Evolutionary conservation across 257 asterid genomes (phyloP), one percentile per base, ranked within the genome.

Genomic region (Agastache rugosa): DNA sequence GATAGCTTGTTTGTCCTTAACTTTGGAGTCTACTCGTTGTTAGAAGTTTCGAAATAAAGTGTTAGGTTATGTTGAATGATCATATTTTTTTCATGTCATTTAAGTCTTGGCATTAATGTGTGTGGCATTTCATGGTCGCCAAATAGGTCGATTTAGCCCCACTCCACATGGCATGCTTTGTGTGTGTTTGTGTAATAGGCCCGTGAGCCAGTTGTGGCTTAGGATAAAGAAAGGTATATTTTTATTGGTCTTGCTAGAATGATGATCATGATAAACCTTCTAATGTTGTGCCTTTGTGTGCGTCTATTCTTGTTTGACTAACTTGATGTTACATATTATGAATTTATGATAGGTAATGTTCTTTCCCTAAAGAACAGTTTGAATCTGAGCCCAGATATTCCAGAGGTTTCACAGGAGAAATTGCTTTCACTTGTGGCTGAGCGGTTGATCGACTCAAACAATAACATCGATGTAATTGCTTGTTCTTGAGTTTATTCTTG

Each of bases 351-450:
- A 94, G 99, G 97, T 78, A 94, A 94, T 77, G 90, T 90, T 80
- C 93, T 94, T 69, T 83, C 87, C 27, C 85, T 92, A 54, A 94
- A 85, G 96, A 86, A 92, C 85, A 81, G 78, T 78, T 82, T 92
- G 85, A 87, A 84, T 79, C 78, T 92, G 91, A 90, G 95, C 84
- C 86, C 97, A 74, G 97, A 92, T 79, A 79, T 87, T 77, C 81
- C 92, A 27, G 96, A 92, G 86, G 96, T 92, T 78, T 90, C 99
- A 2, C 99, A 94, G 87, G 96, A 94, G 81, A 87, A 86, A 69
- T 83, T 94, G 89, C 92, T 92, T 8, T 87, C 95, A 1, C 97
- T 94, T 70, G 95, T 94, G 67, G 97, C 93, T 60, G 97, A 90
- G 83, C 89, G 91, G 71, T 81, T 94, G 80, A 84, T 94, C 55